These are phyloP conservation scores for Fusarium veterinarium DNA, from an alignment of 2,329 filamentous ascomycete species.

Conservation along the genomic window DNA sequence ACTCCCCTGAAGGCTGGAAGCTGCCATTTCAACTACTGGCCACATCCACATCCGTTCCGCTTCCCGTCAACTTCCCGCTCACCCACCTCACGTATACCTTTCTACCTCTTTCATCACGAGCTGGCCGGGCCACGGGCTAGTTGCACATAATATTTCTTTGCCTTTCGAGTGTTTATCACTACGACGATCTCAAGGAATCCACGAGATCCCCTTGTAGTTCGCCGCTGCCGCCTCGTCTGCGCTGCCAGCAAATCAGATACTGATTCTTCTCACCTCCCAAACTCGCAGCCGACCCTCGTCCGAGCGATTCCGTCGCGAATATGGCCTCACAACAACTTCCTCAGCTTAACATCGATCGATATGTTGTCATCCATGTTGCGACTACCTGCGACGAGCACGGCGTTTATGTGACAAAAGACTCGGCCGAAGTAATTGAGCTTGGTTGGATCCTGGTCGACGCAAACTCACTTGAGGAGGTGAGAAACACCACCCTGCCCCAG, in stretches of 20 bases:
- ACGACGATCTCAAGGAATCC: slow-evolving; percentile 22
- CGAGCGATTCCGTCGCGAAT: slow-evolving; percentile 44
- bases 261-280: slow-evolving; percentile 37
- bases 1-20: slow-evolving; percentile 34
- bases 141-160: slow-evolving; percentile 43
- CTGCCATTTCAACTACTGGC: slow-evolving; percentile 36
- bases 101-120: slow-evolving; percentile 46
- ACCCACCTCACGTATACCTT: slow-evolving; percentile 37
- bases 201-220: slow-evolving; percentile 25
- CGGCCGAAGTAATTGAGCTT: slow-evolving; percentile 98
- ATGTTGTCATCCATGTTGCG: slow-evolving; percentile 97
- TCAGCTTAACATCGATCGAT: slow-evolving; percentile 87
- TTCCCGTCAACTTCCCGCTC: slow-evolving; percentile 39
- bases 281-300: slow-evolving; percentile 37
- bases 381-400: slow-evolving; percentile 99
- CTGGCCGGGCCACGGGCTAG: slow-evolving; percentile 54
- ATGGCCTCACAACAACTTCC: slow-evolving; percentile 58
- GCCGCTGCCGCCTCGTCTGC: slow-evolving; percentile 29
- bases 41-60: slow-evolving; percentile 38
- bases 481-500: slow-evolving; percentile 46
- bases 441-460: slow-evolving; percentile 97
- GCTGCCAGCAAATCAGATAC: slow-evolving; percentile 31
- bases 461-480: slow-evolving; percentile 91
- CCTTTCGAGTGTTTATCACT: slow-evolving; percentile 38
- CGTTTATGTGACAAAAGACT: slow-evolving; percentile 99